phyloP scores from a whole-genome alignment of 371 early-diverging fungal species.

The Mucor irregularis region DNA sequence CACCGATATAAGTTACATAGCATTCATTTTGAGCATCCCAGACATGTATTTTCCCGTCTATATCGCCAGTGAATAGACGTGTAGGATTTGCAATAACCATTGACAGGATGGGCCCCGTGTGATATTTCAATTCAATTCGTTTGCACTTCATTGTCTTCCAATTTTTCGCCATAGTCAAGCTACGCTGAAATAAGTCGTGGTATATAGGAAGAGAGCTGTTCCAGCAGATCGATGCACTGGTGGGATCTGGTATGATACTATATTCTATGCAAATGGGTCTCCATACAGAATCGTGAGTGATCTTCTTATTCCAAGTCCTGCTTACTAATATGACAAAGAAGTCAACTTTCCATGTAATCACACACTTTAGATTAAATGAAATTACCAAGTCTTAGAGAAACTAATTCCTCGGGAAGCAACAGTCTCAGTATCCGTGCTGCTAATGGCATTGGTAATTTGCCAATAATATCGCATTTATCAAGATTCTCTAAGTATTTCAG shows the following conservation, averaged over 20 bases:
- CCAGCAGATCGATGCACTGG: background rate
- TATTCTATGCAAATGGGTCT: slow-evolving; percentile 13
- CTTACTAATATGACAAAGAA: too few species aligned
- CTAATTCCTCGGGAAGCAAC: slow-evolving; percentile 18
- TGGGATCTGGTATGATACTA: slow-evolving; percentile 13
- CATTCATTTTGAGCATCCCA: slow-evolving; percentile 66
- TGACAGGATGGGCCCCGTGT: slow-evolving; percentile 18
- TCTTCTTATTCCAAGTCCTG: slow-evolving; percentile 15
- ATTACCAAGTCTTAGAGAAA: slow-evolving; percentile 13
- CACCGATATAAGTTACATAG: slow-evolving; percentile 28
- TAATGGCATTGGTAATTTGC: background rate
- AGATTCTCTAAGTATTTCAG: slow-evolving; percentile 2
- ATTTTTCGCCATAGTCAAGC: slow-evolving; percentile 8
- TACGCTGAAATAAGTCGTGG: slow-evolving; percentile 13
- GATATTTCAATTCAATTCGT: slow-evolving; percentile 11
- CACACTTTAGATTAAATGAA: too few species aligned
- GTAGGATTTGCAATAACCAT: slow-evolving; percentile 13
- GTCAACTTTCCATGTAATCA: too few species aligned
- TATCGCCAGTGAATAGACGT: slow-evolving; percentile 74
- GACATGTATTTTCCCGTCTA: slow-evolving; percentile 76
- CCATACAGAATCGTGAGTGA: slow-evolving; percentile 16
- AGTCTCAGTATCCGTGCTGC: background rate
- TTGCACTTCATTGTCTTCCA: slow-evolving; percentile 18
- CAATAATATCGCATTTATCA: slow-evolving; percentile 11
- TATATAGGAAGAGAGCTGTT: slow-evolving; percentile 1